phyloP scores from a whole-genome alignment of 768 basidiomycete genomes.

The Tricholomella constricta region DNA sequence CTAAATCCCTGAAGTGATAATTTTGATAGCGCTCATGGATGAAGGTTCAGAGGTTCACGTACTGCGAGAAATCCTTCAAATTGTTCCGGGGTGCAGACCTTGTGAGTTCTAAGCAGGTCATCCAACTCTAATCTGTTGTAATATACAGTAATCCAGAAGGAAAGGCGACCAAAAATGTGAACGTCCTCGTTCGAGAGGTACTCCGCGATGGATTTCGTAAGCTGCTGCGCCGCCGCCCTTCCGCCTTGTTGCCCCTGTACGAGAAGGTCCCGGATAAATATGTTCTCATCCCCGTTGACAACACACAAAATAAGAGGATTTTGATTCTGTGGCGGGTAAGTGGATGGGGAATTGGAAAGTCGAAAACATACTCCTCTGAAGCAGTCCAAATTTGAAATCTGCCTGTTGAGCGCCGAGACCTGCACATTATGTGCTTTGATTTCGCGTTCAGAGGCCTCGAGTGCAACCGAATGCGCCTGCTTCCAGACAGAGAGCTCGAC shows the following conservation, averaged over 20 bases:
- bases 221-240: constrained; percentile 58
- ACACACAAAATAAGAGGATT: constrained; percentile 73
- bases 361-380: constrained; percentile 36
- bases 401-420: constrained; percentile 62
- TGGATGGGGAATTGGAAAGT: background rate
- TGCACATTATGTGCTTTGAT: constrained; percentile 69
- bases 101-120: constrained; percentile 50
- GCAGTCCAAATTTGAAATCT: constrained; percentile 59
- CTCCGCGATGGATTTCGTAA: constrained; percentile 70
- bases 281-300: constrained; percentile 70
- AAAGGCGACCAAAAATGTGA: constrained; percentile 61
- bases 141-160: constrained; percentile 77
- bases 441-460: constrained; percentile 66
- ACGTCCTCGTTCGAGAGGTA: constrained; percentile 64
- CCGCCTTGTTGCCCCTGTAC: constrained; percentile 69
- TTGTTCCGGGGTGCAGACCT: constrained; percentile 63
- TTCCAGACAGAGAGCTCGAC: constrained; percentile 72
- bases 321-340: constrained; percentile 46
- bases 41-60: constrained; percentile 14
- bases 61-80: constrained; percentile 68
- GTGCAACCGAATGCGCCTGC: constrained; percentile 62
- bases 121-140: constrained; percentile 62
- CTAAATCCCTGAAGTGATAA: constrained; percentile 56
- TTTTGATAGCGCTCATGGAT: background rate
- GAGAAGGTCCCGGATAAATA: constrained; percentile 64